Conservation (phyloP, 441 rosid species). For the Pelargonium fulgidum region DNA sequence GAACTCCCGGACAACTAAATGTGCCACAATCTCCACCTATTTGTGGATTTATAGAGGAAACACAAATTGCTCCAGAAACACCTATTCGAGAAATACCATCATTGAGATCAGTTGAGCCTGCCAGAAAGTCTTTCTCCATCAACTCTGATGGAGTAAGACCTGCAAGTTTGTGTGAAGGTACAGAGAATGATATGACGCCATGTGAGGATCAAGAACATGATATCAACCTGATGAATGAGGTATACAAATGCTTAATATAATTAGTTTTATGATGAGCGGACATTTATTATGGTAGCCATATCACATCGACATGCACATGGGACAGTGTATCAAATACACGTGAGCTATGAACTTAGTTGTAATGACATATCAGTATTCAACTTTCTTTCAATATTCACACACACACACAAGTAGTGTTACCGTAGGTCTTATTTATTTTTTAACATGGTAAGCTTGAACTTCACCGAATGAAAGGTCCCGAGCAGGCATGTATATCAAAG, state of each 20-base stretch:
- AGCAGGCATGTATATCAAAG: no score
- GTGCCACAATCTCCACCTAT: slow-evolving; percentile 16
- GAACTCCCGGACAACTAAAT: background rate
- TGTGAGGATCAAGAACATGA: slow-evolving; percentile 37
- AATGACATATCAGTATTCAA: no score
- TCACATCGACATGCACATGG: no score
- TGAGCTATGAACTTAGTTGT: no score
- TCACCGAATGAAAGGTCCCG: no score
- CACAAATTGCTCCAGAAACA: slow-evolving; percentile 20
- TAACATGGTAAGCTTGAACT: background rate
- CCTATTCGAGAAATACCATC: slow-evolving; percentile 14
- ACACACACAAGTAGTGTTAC: background rate
- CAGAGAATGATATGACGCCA: slow-evolving; percentile 22
- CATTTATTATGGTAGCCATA: no score
- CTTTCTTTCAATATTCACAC: background rate
- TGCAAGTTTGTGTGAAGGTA: slow-evolving; percentile 22
- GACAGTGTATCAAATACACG: no score
- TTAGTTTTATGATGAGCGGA: no score
- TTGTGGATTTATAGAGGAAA: slow-evolving; percentile 20
- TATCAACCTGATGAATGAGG: slow-evolving; percentile 41
- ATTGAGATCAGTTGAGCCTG: slow-evolving; percentile 36
- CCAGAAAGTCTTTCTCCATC: background rate
- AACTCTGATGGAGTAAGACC: slow-evolving; percentile 24
- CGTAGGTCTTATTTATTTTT: no score
- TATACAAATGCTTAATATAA: slow-evolving; percentile 17